A percentile compares a stretch with the other conserved stretches of the same genome.
phyloP scores from a whole-genome alignment of 164 flowering plant genomes.

The Vitis riparia region DNA sequence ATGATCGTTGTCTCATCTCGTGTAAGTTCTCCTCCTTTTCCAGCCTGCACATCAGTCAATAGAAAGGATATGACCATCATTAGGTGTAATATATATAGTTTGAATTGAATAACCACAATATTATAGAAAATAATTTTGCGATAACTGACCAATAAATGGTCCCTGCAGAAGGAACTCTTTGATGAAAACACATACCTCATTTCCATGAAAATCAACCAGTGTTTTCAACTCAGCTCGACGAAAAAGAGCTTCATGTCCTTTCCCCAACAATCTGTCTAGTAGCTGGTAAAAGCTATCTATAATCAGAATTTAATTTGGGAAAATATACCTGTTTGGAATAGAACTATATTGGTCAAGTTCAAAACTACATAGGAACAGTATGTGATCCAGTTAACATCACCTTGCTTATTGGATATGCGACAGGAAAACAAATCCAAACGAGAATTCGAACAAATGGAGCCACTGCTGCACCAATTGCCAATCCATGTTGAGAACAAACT shows the following conservation, averaged over 20 bases:
- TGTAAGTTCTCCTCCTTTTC: constrained; percentile 38
- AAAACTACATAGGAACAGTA: too few species aligned
- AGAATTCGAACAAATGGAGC: constrained; percentile 83
- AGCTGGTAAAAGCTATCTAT: constrained; percentile 36
- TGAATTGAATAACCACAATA: neutral
- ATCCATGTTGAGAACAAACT: constrained; percentile 84
- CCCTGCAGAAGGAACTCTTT: neutral
- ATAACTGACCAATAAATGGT: neutral
- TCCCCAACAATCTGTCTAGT: constrained; percentile 62
- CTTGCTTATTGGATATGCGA: constrained; percentile 98
- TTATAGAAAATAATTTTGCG: neutral
- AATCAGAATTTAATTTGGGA: neutral
- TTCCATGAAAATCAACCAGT: constrained; percentile 90
- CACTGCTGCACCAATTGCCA: constrained; percentile 83
- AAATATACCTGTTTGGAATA: too few species aligned
- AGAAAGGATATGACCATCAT: neutral
- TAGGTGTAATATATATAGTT: neutral
- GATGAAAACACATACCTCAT: constrained; percentile 54
- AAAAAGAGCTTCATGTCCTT: constrained; percentile 74
- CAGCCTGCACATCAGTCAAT: constrained; percentile 23
- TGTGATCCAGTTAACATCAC: constrained; percentile 26
- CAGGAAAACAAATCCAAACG: constrained; percentile 89
- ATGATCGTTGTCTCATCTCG: constrained; percentile 35
- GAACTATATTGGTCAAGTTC: too few species aligned
- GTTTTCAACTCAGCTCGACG: constrained; percentile 95